Base-by-base conservation (phyloP, 2,329 filamentous ascomycete species). In the Bretziella fagacearum region DNA sequence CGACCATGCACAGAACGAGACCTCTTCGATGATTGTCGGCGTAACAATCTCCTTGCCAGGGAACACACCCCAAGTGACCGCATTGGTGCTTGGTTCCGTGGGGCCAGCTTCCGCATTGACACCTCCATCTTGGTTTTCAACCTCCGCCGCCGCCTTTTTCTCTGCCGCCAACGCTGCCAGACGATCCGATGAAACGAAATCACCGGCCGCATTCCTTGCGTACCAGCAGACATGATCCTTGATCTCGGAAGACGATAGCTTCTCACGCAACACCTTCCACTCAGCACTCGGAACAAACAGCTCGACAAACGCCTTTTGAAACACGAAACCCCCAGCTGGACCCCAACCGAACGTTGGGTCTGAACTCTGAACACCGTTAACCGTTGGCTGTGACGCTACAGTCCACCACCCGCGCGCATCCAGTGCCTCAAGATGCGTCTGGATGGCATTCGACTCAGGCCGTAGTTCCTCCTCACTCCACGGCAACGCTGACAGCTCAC, bases 261-360 rank as follows among this genome's bases (percentile, higher is more conserved):
- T 73, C 3, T 70, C 68, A 53, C 74, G 72, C 26, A 98, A 69
- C 1, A 60, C 60, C 13, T 65, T 62, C 79, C 86, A 96, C 59
- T 89, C 83, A 0, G 71, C 62, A 0, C 69, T 65, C 0, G 87
- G 79, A 49, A 93, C 66, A 69, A 98, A 98, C 65, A 96, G 85
- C 61, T 98, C 91, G 44, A 98, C 86, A 62, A 98, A 98, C 0
- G 89, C 82, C 64, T 96, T 98, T 59, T 98, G 91, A 67, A 95
- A 98, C 41, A 96, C 86, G 60, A 93, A 96, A 15, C 91, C 91
- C 56, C 87, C 79, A 43, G 73, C 74, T 0, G 91, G 91, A 1
- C 91, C 91, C 91, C 91, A 98, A 53, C 91, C 91, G 56, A 93
- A 94, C 17, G 84, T 74, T 3, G 72, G 64, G 59, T 98, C 77